Evolutionary conservation across 176 grass and related monocot genomes (phyloP).

Genomic region (barley (Hordeum vulgare)): DNA sequence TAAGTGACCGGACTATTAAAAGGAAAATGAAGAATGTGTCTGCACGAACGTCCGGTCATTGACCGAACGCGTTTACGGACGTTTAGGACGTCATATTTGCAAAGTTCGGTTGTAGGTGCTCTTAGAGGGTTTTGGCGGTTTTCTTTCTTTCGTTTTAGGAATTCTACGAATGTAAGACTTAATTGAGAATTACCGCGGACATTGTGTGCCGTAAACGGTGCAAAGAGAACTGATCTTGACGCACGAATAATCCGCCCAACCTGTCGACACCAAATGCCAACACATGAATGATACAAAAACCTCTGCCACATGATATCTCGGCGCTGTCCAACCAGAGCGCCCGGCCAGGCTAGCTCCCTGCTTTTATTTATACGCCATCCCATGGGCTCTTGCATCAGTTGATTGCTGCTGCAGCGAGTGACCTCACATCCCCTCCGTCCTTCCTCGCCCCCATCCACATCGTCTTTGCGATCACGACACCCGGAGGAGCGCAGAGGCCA

Average conservation of each 20-base stretch:
- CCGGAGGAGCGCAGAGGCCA: constrained; percentile 14
- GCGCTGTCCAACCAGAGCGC: constrained; percentile 1
- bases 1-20: no score
- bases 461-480: constrained; percentile 14
- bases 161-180: neutral
- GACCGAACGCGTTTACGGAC: no score
- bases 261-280: constrained; percentile 10
- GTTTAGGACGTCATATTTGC: no score
- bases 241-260: neutral
- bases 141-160: no score
- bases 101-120: no score
- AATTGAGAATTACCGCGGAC: neutral
- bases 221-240: neutral
- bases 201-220: neutral
- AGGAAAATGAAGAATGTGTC: no score
- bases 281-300: constrained; percentile 21
- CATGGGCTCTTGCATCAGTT: constrained; percentile 26
- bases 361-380: constrained; percentile 51
- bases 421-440: neutral
- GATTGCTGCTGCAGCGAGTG: constrained; percentile 19
- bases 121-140: no score
- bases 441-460: neutral
- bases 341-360: neutral
- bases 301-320: constrained; percentile 32
- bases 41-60: no score